Conservation (phyloP, 345 rosid genomes). For the Rhizophora apiculata region DNA sequence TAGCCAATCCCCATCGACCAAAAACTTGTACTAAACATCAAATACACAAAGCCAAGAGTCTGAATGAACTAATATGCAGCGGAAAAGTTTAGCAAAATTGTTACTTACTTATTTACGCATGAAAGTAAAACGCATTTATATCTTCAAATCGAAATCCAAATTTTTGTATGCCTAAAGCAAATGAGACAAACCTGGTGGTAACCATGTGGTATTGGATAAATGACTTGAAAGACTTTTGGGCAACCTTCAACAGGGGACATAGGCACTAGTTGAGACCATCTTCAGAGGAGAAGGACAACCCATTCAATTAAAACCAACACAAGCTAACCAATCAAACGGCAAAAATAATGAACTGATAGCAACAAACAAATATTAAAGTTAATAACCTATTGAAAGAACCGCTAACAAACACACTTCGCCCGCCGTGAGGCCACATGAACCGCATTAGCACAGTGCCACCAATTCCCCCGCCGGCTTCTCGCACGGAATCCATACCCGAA, state of each 20-base stretch:
- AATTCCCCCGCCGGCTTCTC: slow-evolving; percentile 19
- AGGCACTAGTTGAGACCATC: slow-evolving; percentile 30
- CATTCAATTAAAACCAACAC: slow-evolving; percentile 2
- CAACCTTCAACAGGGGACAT: slow-evolving; percentile 33
- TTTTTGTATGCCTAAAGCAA: background rate
- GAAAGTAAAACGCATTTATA: too few species aligned
- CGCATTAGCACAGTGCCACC: slow-evolving; percentile 20
- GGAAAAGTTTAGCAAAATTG: too few species aligned
- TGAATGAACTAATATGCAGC: too few species aligned
- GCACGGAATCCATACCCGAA: slow-evolving; percentile 20
- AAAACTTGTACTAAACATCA: slow-evolving; percentile 26
- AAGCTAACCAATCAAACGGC: background rate
- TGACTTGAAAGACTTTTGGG: slow-evolving; percentile 27
- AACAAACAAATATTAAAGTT: background rate
- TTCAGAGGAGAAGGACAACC: slow-evolving; percentile 10
- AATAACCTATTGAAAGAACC: slow-evolving; percentile 32
- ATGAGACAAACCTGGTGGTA: slow-evolving; percentile 24
- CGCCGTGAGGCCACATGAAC: slow-evolving; percentile 34
- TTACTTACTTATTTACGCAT: too few species aligned
- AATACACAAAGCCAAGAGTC: background rate
- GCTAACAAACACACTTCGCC: slow-evolving; percentile 27
- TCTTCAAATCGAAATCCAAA: background rate
- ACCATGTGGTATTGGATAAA: slow-evolving; percentile 22
- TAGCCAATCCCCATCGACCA: slow-evolving; percentile 34
- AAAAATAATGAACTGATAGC: background rate